Evolutionary conservation across 176 grass and related monocot genomes (phyloP).

Genomic region (Carex myosuroides): DNA sequence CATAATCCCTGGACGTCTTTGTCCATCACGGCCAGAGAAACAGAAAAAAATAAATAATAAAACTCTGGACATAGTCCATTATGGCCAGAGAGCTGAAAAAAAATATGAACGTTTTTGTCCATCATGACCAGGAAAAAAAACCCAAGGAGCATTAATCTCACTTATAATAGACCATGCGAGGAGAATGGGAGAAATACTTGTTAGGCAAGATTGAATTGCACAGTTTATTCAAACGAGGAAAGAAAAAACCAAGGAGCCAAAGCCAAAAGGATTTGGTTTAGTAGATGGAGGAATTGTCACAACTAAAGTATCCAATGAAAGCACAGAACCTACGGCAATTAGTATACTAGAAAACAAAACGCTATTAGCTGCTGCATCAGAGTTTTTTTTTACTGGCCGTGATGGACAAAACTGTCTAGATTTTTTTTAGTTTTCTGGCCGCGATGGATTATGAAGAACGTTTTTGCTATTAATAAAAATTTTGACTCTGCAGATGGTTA

Average conservation of each 20-base stretch:
- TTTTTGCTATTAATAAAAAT: too few species aligned
- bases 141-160: constrained; percentile 7
- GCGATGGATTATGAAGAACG: too few species aligned
- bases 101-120: too few species aligned
- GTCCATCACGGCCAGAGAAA: too few species aligned
- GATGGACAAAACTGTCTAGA: too few species aligned
- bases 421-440: too few species aligned
- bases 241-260: constrained; percentile 68
- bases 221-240: constrained; percentile 53
- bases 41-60: too few species aligned
- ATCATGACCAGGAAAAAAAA: too few species aligned
- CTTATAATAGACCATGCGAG: constrained; percentile 58
- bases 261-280: constrained; percentile 89
- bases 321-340: constrained; percentile 47
- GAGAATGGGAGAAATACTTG: constrained; percentile 94
- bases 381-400: neutral
- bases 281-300: constrained; percentile 56
- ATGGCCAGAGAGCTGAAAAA: too few species aligned
- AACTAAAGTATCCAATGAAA: constrained; percentile 45
- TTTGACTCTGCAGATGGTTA: neutral
- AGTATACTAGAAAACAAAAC: constrained; percentile 76
- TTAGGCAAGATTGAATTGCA: constrained; percentile 75
- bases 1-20: too few species aligned
- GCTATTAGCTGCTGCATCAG: constrained; percentile 68
- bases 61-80: too few species aligned